These are phyloP conservation scores for Microbotryomycetes sp. DNA, from an alignment of 1,284 basidiomycete genomes.

Conservation along the genomic window DNA sequence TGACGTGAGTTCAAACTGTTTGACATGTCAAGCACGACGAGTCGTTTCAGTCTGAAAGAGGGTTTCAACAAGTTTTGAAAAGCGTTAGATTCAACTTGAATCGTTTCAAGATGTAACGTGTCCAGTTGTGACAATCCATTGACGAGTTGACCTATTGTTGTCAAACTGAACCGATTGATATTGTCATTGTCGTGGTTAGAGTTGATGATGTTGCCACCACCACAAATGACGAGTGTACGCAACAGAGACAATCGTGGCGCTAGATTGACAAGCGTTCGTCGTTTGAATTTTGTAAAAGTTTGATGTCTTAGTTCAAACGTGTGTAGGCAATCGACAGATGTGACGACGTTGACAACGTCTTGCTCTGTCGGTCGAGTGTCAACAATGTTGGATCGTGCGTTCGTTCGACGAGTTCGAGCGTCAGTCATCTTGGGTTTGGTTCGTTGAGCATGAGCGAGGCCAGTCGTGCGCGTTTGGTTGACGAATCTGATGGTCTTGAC, in stretches of 20 bases:
- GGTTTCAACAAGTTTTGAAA: slow-evolving; percentile 8
- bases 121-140: not conserved
- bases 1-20: slow-evolving; percentile 4
- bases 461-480: not conserved
- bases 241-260: slow-evolving; percentile 1
- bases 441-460: slow-evolving; percentile 1
- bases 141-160: slow-evolving; percentile 17
- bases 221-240: slow-evolving; percentile 4
- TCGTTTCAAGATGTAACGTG: slow-evolving; percentile 9
- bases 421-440: not conserved
- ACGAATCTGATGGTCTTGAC: not conserved
- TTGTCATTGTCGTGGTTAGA: too few species aligned
- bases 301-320: not conserved
- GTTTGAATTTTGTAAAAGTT: slow-evolving; percentile 5
- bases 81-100: not conserved
- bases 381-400: not conserved
- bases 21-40: slow-evolving; percentile 5
- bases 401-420: not conserved
- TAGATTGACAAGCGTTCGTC: slow-evolving; percentile 12
- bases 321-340: not conserved
- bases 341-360: slow-evolving; percentile 11
- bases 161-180: slow-evolving; percentile 20
- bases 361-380: not conserved
- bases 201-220: too few species aligned
- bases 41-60: not conserved